phyloP scores from a whole-genome alignment of 805 yeast genomes.

The Hanseniaspora lachancei region DNA sequence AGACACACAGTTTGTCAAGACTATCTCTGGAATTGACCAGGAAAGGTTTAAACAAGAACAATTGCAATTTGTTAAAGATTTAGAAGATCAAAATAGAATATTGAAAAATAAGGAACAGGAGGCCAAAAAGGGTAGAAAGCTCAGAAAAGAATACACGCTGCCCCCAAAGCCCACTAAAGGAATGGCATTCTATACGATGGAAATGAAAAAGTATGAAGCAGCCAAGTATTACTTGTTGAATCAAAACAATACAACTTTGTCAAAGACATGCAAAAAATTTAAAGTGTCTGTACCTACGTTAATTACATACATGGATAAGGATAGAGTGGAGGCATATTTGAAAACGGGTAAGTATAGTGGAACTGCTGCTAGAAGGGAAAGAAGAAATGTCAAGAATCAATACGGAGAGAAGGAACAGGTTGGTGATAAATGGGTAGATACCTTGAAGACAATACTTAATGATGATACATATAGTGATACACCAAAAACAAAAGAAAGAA shows the following conservation, averaged over 20 bases:
- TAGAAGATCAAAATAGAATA: not conserved
- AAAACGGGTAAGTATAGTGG: slow-evolving; percentile 13
- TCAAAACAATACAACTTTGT: slow-evolving; percentile 8
- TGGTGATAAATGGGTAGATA: slow-evolving; percentile 8
- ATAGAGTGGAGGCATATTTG: slow-evolving; percentile 9
- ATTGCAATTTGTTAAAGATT: slow-evolving; percentile 1
- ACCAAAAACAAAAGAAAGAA: not conserved
- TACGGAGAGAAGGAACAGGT: slow-evolving; percentile 10
- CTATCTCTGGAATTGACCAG: not conserved
- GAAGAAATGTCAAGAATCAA: slow-evolving; percentile 12
- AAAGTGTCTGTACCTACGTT: slow-evolving; percentile 13
- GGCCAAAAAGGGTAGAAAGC: slow-evolving; percentile 12
- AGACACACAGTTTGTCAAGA: not conserved
- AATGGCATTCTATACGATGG: slow-evolving; percentile 1
- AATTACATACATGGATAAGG: slow-evolving; percentile 13
- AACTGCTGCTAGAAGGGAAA: slow-evolving; percentile 9
- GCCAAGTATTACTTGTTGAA: slow-evolving; percentile 12
- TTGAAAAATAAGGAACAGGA: not conserved
- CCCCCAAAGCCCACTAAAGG: slow-evolving; percentile 13
- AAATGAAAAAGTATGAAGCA: slow-evolving; percentile 12
- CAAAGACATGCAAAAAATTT: slow-evolving; percentile 5
- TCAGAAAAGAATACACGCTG: slow-evolving; percentile 13
- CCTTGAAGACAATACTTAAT: not conserved
- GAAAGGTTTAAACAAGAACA: not conserved
- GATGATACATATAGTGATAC: not conserved